phyloP scores from a whole-genome alignment of 768 basidiomycete species.

The Brasilioporus rufonigricans region DNA sequence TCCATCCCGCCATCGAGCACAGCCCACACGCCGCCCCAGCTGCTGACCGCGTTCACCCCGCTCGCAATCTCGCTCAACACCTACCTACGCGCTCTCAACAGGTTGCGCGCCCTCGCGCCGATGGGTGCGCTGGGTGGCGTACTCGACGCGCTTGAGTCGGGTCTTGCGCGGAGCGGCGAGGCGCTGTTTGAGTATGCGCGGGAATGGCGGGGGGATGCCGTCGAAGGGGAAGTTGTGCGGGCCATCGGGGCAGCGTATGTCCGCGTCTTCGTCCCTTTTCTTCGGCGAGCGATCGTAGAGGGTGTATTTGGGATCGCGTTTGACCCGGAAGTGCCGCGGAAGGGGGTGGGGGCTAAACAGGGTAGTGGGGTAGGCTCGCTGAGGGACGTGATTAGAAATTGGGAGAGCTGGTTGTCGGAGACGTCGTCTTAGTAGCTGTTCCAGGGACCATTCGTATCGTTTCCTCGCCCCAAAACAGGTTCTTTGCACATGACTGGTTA shows the following conservation, averaged over 20 bases:
- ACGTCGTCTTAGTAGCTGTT: background rate
- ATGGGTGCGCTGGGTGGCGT: constrained; percentile 53
- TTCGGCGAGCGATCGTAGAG: constrained; percentile 65
- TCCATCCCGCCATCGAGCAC: constrained; percentile 27
- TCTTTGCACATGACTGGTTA: background rate
- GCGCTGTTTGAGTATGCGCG: constrained; percentile 47
- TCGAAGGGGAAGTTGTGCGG: constrained; percentile 37
- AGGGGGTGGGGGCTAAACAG: background rate
- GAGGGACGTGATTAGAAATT: constrained; percentile 13
- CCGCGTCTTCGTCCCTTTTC: constrained; percentile 64
- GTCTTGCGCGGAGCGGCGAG: constrained; percentile 45
- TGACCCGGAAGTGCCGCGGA: constrained; percentile 7
- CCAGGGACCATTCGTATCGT: background rate
- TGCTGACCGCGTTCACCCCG: constrained; percentile 71
- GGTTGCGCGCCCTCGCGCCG: constrained; percentile 78
- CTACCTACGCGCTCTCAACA: constrained; percentile 71
- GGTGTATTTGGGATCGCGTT: constrained; percentile 61
- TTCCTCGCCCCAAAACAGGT: background rate
- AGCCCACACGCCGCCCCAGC: constrained; percentile 66
- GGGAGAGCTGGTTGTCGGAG: constrained; percentile 32
- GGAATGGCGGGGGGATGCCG: constrained; percentile 35
- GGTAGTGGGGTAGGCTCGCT: constrained; percentile 1
- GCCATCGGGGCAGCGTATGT: constrained; percentile 60
- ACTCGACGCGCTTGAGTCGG: constrained; percentile 45
- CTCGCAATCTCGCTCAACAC: constrained; percentile 74